Conservation (phyloP, 2,329 filamentous ascomycete genomes). For the Aciculosporium take region DNA sequence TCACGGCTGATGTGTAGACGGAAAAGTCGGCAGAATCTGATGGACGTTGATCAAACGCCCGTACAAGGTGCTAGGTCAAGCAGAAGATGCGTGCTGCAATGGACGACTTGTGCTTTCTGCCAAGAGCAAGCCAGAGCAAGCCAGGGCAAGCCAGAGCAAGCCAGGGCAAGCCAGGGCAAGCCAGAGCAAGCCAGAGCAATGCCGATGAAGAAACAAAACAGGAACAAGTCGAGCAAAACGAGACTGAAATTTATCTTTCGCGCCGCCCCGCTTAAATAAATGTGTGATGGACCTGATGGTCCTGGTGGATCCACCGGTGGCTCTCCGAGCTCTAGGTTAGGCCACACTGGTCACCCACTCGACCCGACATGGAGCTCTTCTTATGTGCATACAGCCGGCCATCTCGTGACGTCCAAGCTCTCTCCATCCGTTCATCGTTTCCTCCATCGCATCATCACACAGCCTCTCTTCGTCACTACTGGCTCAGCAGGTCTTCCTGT, state of each 20-base stretch:
- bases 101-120: background rate
- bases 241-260: slow-evolving; percentile 3
- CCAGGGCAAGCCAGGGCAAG: no score
- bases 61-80: background rate
- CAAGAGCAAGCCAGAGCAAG: no score
- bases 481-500: background rate
- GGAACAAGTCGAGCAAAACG: background rate
- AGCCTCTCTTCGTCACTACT: background rate
- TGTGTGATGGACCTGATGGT: no score
- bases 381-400: background rate
- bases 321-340: no score
- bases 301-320: background rate
- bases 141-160: no score
- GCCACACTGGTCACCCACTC: slow-evolving; percentile 8
- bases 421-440: background rate
- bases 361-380: slow-evolving; percentile 29
- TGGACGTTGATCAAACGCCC: background rate
- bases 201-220: background rate
- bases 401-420: background rate
- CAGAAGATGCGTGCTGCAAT: background rate
- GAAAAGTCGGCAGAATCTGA: background rate
- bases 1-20: background rate
- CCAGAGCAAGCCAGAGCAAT: background rate
- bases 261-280: background rate
- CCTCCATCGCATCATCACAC: background rate